These are phyloP conservation scores for Candida sanyaensis DNA, from an alignment of 1,139 yeast species.

Conservation along the genomic window DNA sequence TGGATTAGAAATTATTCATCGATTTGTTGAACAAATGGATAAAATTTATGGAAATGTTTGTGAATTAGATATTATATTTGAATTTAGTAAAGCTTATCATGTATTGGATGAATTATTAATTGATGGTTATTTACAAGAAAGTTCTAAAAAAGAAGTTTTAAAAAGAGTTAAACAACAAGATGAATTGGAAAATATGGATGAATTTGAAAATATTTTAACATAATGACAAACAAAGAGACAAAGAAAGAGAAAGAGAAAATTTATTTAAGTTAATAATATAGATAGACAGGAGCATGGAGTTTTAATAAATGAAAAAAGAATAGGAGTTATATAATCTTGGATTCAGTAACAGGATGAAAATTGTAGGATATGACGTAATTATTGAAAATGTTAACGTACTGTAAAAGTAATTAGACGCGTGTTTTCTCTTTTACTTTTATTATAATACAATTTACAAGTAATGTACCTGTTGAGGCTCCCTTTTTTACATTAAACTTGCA, in stretches of 20 bases:
- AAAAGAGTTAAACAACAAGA: slow-evolving; percentile 79
- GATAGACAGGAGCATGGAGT: too few relatives aligned
- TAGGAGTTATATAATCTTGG: not conserved
- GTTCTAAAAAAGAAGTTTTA: slow-evolving; percentile 78
- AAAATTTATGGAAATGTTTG: slow-evolving; percentile 95
- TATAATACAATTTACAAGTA: too few relatives aligned
- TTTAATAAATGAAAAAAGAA: not conserved
- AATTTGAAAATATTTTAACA: slow-evolving; percentile 45
- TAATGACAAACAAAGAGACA: slow-evolving; percentile 8
- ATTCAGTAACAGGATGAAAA: too few relatives aligned
- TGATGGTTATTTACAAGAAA: slow-evolving; percentile 84
- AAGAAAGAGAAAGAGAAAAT: not conserved
- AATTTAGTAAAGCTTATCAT: slow-evolving; percentile 90
- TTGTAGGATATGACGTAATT: too few relatives aligned
- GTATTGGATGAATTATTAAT: slow-evolving; percentile 85
- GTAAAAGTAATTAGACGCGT: too few relatives aligned
- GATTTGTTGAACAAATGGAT: slow-evolving; percentile 97
- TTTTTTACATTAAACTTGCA: too few relatives aligned
- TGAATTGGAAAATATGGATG: slow-evolving; percentile 55
- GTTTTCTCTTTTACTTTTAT: too few relatives aligned
- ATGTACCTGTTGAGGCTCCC: too few relatives aligned
- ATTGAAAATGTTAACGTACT: too few relatives aligned
- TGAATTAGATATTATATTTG: slow-evolving; percentile 90
- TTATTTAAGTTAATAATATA: too few relatives aligned
- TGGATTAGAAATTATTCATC: slow-evolving; percentile 82